Evolutionary conservation across 345 rosid species (phyloP), one percentile per base, ranked within the genome.

Genomic region (Citrus medica): DNA sequence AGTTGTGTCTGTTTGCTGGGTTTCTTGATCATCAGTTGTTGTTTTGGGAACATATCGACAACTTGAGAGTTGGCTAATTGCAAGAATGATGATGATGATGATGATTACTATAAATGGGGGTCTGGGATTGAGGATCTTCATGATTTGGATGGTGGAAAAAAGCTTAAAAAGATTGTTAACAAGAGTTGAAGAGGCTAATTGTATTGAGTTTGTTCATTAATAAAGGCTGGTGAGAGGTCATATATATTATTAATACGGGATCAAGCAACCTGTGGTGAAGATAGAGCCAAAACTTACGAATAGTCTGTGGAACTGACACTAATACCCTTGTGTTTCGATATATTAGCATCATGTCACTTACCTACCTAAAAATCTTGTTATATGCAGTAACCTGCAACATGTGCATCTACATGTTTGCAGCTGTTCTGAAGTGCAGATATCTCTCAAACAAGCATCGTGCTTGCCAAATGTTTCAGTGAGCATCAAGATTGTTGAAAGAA

Each of bases 21-120:
- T 24, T 75, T 71, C 74, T 71, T 53, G 58, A 53, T 76, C 73
- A 35, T 58, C 61, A 13, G 17, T 27, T 21, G 6, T 12, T 10
- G 40, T 67, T 67, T 10, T 51, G 25, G 48, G 78, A 59, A 76
- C 67, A 66, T 67, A 10, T 24, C 82, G 85, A 65, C 82, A 76
- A 72, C 78, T 83, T 7, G 85, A 76, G 62, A 76, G 80, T 25
- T 83, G 78, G 75, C 42, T 79, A 25, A 19, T 9, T n/a, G 80
- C 66, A n/a, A 79, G 78, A 5, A 76, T 53, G 75, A 79, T 73
- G 19, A 83, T 62, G 19, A 83, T 9, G 19, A 76, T 9, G 30
- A 83, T 14, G 51, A 76, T n/a, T n/a, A n/a, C 56, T 38, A 71
- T 22, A 72, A 76, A 75, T 61, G 68, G 37, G 25, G 62, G 13